Base-by-base conservation (phyloP, 1,139 yeast genomes). In the Candida gigantensis region DNA sequence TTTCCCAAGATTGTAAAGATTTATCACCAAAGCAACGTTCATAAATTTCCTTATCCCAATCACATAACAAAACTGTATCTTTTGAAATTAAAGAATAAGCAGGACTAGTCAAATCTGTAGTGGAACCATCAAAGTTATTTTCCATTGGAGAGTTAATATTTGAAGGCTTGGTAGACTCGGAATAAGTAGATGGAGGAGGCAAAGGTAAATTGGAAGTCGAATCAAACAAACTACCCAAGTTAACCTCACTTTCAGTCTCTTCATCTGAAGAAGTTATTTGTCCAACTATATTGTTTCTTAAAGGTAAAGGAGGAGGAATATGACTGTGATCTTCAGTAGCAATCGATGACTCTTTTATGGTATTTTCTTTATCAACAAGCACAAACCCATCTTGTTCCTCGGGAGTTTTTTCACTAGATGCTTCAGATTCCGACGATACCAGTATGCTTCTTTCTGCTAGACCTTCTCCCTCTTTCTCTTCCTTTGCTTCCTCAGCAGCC, bases 21-120 rank as follows among this genome's bases (percentile, higher is more conserved):
- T 58, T 57, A 2, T 70, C 66, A 4, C 65, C 61, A 51, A 84
- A 84, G 30, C 79, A 76, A 9, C 68, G 67, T 26, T 71, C 68
- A 48, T 72, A 73, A 1, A 64, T 54, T 3, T 61, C 69, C 4
- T 62, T 57, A 23, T 69, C 65, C 95, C 96, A 88, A 49, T 86
- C 86, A 54, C 95, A 81, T 6, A 87, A 74, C 18, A 88, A 60
- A 2, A 84, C 74, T 21, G 74, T 77, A 28, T 66, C 69, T 26
- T 58, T 46, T 4, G 47, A 49, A 6, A 66, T 48, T 32, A 63
- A 51, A 7, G n/a, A n/a, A n/a, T n/a, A n/a, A n/a, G 37, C 28
- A n/a, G 15, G 8, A 5, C 20, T 25, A 11, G 30, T 30, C 14
- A 30, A 25, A 15, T 34, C 36, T 7, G 45, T 32, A 11, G 43